phyloP scores from a whole-genome alignment of 2,329 filamentous ascomycete species.

The Pseudopyrenochaeta lycopersici region DNA sequence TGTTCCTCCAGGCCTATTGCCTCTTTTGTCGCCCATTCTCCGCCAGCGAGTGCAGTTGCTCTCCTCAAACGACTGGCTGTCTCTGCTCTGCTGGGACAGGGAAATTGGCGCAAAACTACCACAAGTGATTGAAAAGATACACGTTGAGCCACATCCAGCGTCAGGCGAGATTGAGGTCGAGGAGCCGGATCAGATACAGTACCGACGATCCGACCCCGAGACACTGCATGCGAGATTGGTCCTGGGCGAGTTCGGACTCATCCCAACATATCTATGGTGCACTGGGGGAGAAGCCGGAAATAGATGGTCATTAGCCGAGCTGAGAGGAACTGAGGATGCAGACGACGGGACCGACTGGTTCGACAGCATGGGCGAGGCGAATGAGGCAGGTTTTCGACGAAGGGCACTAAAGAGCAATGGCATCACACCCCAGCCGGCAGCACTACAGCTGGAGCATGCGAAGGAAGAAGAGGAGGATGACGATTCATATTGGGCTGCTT shows the following conservation, averaged over 20 bases:
- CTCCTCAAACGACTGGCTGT: conserved; percentile 73
- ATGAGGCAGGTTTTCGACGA: conserved; percentile 56
- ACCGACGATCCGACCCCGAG: conserved; percentile 76
- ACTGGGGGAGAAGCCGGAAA: conserved; percentile 70
- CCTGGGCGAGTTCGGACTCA: conserved; percentile 68
- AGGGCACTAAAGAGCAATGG: conserved; percentile 34
- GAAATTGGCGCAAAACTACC: conserved; percentile 66
- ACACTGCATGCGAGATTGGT: conserved; percentile 75
- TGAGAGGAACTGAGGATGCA: conserved; percentile 66
- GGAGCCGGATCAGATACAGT: conserved; percentile 69
- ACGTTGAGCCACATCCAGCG: conserved; percentile 80
- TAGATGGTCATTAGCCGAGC: conserved; percentile 77
- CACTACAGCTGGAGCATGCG: conserved; percentile 21
- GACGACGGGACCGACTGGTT: conserved; percentile 68
- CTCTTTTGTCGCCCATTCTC: conserved; percentile 69
- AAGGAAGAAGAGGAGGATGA: conserved; percentile 66
- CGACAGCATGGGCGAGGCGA: conserved; percentile 67
- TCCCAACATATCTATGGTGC: conserved; percentile 75
- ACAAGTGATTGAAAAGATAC: conserved; percentile 68
- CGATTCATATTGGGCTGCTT: conserved; percentile 83
- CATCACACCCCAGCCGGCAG: conserved; percentile 11
- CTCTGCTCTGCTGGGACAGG: conserved; percentile 74
- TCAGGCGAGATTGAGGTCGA: conserved; percentile 82
- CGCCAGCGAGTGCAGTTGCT: conserved; percentile 71
- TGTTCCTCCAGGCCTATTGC: conserved; percentile 68